A percentile compares a stretch with the other conserved stretches of the same genome.
phyloP scores from a whole-genome alignment of 169 alveolate species.

The Plasmodium billcollinsi region DNA sequence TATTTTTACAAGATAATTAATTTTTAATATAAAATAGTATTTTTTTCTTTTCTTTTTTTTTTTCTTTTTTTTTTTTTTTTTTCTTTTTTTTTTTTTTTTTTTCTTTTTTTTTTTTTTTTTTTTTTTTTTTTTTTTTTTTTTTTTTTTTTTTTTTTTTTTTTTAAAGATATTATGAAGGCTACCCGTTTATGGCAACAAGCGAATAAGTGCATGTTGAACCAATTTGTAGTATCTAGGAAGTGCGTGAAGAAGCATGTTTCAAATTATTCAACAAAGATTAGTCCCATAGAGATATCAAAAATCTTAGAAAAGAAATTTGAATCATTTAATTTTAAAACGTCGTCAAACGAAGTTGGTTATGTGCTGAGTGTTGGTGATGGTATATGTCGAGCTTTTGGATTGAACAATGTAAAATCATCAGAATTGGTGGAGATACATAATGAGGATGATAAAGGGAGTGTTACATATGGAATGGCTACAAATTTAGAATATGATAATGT shows the following conservation, averaged over 20 bases:
- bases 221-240: slow-evolving; percentile 12
- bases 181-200: no score
- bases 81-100: background rate
- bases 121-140: slow-evolving; percentile 31
- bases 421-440: slow-evolving; percentile 96
- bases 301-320: slow-evolving; percentile 87
- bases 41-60: no score
- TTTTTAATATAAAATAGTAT: no score
- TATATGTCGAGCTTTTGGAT: slow-evolving; percentile 97
- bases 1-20: no score
- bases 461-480: slow-evolving; percentile 97
- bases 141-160: background rate
- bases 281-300: slow-evolving; percentile 90
- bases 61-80: slow-evolving; percentile 23
- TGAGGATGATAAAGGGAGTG: slow-evolving; percentile 53
- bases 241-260: slow-evolving; percentile 4
- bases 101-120: no score
- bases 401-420: slow-evolving; percentile 96
- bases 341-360: slow-evolving; percentile 93
- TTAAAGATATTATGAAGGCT: background rate
- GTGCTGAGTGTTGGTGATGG: slow-evolving; percentile 98
- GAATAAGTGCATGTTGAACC: background rate
- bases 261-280: slow-evolving; percentile 83
- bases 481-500: slow-evolving; percentile 97
- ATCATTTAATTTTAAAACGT: slow-evolving; percentile 86